Percentiles rank a stretch among this genome's conserved stretches.
These are phyloP conservation scores for Termitomyces sp. DNA, from an alignment of 768 basidiomycete genomes.

Conservation along the genomic window DNA sequence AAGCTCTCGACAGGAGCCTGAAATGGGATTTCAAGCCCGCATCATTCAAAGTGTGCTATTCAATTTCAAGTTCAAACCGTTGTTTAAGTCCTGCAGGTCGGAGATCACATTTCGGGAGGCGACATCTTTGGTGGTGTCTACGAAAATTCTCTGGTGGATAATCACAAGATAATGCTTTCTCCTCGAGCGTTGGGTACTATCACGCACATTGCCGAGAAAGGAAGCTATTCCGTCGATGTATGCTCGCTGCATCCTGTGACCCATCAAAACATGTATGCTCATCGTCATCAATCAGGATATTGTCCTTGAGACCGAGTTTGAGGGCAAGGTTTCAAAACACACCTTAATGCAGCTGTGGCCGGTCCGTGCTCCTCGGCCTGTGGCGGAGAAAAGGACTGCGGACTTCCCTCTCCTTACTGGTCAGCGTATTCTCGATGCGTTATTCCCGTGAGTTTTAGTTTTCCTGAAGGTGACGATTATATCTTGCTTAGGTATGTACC, in stretches of 20 bases:
- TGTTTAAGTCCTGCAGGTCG: slow-evolving; percentile 48
- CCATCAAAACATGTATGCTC: not conserved
- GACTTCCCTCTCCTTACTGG: slow-evolving; percentile 91
- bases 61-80: not conserved
- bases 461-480: not conserved
- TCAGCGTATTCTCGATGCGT: slow-evolving; percentile 92
- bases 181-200: slow-evolving; percentile 95
- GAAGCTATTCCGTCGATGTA: slow-evolving; percentile 88
- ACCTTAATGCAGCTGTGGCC: slow-evolving; percentile 99
- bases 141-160: slow-evolving; percentile 94
- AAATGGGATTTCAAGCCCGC: slow-evolving; percentile 95
- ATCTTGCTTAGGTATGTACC: not conserved
- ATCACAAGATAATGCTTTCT: slow-evolving; percentile 96
- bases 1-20: slow-evolving; percentile 81
- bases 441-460: slow-evolving; percentile 74
- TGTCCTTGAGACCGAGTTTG: slow-evolving; percentile 95
- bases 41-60: slow-evolving; percentile 56
- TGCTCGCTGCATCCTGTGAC: slow-evolving; percentile 19
- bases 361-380: slow-evolving; percentile 94
- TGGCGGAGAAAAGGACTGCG: slow-evolving; percentile 92
- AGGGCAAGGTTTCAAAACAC: slow-evolving; percentile 90
- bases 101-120: slow-evolving; percentile 96
- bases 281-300: slow-evolving; percentile 56
- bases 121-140: slow-evolving; percentile 94
- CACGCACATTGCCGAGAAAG: slow-evolving; percentile 89